Conservation (phyloP, 2,329 filamentous ascomycete genomes). For the Hymenoscyphus linearis region DNA sequence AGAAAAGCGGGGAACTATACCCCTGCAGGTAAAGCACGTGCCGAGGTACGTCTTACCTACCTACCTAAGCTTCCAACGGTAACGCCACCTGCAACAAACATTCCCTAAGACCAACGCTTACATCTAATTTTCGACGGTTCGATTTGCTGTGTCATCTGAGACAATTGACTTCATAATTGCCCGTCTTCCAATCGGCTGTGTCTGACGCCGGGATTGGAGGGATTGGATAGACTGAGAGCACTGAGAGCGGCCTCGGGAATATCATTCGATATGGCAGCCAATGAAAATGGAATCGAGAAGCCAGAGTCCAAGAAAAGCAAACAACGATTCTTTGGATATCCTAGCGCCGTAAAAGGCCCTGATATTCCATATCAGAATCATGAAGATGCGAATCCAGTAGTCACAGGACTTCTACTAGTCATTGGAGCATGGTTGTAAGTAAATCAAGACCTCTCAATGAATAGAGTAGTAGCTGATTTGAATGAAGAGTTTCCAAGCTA, state of each 20-base stretch:
- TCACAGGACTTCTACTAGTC: constrained; percentile 60
- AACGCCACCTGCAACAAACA: too few relatives aligned
- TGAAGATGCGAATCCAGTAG: constrained; percentile 61
- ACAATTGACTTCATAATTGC: too few relatives aligned
- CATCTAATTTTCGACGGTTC: too few relatives aligned
- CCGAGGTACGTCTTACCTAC: too few relatives aligned
- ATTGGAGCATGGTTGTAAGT: constrained; percentile 57
- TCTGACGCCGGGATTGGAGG: not conserved
- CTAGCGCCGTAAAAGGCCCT: constrained; percentile 24
- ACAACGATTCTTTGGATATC: constrained; percentile 27
- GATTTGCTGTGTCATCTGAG: too few relatives aligned
- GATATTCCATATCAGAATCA: constrained; percentile 40
- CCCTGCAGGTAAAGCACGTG: not conserved
- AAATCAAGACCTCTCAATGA: not conserved
- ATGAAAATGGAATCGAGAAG: constrained; percentile 29
- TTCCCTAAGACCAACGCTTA: too few relatives aligned
- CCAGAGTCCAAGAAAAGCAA: not conserved
- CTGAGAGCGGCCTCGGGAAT: not conserved
- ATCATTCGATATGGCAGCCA: constrained; percentile 22
- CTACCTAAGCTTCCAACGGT: too few relatives aligned
- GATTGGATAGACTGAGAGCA: too few relatives aligned
- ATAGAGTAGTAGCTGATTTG: not conserved
- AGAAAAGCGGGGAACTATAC: not conserved
- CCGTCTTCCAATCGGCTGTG: not conserved
- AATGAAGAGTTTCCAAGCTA: constrained; percentile 52